Evolutionary conservation across 192 early-diverging fungal species (phyloP), one percentile per base, ranked within the genome.

Genomic region (Coemansia sp.): DNA sequence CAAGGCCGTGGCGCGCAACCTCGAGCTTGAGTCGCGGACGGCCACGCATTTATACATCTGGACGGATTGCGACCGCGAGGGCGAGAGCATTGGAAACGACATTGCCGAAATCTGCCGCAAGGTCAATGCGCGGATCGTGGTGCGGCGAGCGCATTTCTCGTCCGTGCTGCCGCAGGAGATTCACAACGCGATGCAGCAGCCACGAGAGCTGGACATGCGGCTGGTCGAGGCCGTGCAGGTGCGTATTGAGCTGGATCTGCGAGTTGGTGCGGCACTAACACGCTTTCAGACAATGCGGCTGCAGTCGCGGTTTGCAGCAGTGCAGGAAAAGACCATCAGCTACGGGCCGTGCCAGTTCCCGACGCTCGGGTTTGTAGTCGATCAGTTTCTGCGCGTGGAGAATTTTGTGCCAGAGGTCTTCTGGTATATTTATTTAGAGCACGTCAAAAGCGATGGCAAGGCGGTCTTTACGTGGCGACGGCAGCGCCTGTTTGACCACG

Each of bases 31-130:
- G 53, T 82, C 86, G 0, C 77, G 82, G 11, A 50, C 58, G 0
- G 82, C 86, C 0, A 73, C 86, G 9, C 61, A 82, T 38, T 60
- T 99, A 27, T 84, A 94, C 38, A 99, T 99, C 39, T 99, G 96
- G 96, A 99, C 96, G 4, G 96, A 99, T 81, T 97, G 95, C 57
- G 94, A 99, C 80, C 83, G 89, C 8, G 93, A 97, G 72, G 95
- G 95, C 23, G 95, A 98, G 55, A 84, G 84, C 29, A 98, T 98
- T 53, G 95, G 96, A 11, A 63, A 71, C 9, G 96, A 99, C 50
- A 81, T 94, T 14, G 83, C 75, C 0, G 67, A 77, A 5, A 72
- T 96, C 0, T 92, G 91, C 47, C 58, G 60, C 5, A 30, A 50
- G 9, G 78, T 67, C 0, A 93, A 95, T 50, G 67, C 72, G 17